These are phyloP conservation scores for Phytophthora palmivora DNA, from an alignment of 352 stramenopile genomes.

Conservation along the genomic window DNA sequence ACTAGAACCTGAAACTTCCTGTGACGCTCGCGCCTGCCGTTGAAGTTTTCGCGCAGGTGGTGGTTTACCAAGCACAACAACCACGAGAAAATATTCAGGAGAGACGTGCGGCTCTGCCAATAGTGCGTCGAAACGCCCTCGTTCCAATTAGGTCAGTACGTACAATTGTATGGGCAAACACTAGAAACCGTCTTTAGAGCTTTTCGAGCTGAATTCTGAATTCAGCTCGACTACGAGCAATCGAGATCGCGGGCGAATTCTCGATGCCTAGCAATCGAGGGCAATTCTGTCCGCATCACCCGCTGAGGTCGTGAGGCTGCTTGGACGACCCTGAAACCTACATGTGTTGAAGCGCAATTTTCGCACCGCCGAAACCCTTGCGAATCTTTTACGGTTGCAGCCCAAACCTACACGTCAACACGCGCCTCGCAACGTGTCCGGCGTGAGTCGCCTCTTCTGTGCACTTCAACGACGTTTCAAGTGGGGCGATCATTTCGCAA, in stretches of 20 bases:
- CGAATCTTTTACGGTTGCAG: constrained; percentile 21
- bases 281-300: too few species aligned
- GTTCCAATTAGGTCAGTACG: not conserved
- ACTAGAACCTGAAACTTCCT: constrained; percentile 27
- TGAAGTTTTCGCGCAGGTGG: constrained; percentile 13
- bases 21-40: constrained; percentile 4
- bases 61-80: not conserved
- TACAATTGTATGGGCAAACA: constrained; percentile 5
- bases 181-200: too few species aligned
- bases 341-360: constrained; percentile 14
- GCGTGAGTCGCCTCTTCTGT: constrained; percentile 11
- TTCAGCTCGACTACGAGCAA: not conserved
- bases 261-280: not conserved
- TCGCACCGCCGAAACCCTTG: constrained; percentile 14
- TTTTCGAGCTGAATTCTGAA: constrained; percentile 5
- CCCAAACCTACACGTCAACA: constrained; percentile 29
- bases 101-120: not conserved
- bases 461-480: constrained; percentile 30
- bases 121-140: constrained; percentile 20
- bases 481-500: constrained; percentile 1
- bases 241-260: constrained; percentile 6
- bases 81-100: constrained; percentile 25
- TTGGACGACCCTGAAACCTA: not conserved
- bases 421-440: constrained; percentile 23
- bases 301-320: not conserved